phyloP scores from a whole-genome alignment of 2,329 filamentous ascomycete species.

The Hypoxylon sp. region DNA sequence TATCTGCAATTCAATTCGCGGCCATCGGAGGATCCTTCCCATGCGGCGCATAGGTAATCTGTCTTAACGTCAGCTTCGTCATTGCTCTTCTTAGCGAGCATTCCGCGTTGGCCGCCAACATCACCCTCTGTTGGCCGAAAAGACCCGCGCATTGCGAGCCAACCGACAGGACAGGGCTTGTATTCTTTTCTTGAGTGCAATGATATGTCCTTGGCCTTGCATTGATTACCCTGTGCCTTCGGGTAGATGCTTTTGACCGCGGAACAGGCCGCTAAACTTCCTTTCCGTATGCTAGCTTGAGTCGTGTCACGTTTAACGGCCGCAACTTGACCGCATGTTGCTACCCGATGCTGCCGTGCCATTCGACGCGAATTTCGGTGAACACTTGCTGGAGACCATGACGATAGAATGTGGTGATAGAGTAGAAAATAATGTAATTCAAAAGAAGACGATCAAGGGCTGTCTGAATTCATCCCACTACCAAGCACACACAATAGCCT shows the following conservation, averaged over 20 bases:
- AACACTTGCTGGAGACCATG: slow-evolving; percentile 14
- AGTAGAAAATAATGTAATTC: slow-evolving; percentile 39
- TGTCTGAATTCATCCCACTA: slow-evolving; percentile 35
- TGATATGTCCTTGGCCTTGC: slow-evolving; percentile 38
- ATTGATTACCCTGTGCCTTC: slow-evolving; percentile 41
- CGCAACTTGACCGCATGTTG: slow-evolving; percentile 43
- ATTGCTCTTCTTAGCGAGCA: neutral
- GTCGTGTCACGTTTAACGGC: slow-evolving; percentile 43
- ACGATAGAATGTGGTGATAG: neutral
- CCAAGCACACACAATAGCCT: slow-evolving; percentile 15
- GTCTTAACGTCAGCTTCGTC: slow-evolving; percentile 35
- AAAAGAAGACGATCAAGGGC: slow-evolving; percentile 35
- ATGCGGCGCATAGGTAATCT: slow-evolving; percentile 36
- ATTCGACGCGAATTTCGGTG: slow-evolving; percentile 40
- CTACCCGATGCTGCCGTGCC: slow-evolving; percentile 43
- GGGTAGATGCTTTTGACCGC: slow-evolving; percentile 46
- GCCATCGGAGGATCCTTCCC: slow-evolving; percentile 36
- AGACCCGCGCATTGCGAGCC: slow-evolving; percentile 31
- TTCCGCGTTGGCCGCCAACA: slow-evolving; percentile 29
- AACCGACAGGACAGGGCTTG: slow-evolving; percentile 33
- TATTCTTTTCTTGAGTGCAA: slow-evolving; percentile 24
- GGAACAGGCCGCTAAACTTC: slow-evolving; percentile 44
- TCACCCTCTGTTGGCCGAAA: slow-evolving; percentile 32
- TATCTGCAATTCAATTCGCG: slow-evolving; percentile 28
- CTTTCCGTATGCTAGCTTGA: slow-evolving; percentile 43